Base-by-base conservation (phyloP, 768 basidiomycete genomes). In the Kwoniella dendrophila region DNA sequence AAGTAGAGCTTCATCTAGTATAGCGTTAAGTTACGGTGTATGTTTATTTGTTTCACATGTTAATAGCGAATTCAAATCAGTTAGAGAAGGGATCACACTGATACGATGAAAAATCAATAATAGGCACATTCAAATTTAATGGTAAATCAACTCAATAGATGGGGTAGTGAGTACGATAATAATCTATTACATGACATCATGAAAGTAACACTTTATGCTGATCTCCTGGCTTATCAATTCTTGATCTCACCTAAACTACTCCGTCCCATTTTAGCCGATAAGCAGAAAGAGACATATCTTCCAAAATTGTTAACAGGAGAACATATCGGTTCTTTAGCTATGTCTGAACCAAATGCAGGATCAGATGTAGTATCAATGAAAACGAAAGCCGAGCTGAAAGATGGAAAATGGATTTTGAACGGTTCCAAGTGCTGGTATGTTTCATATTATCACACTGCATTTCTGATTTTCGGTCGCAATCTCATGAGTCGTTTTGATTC, bases 281-380 rank as follows among this genome's bases (percentile, higher is more conserved):
- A 82, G 29, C 94, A 97, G 81, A 92, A 92, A 78, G 79, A 81
- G 56, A 90, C 89, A 78, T 95, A 92, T 78, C 84, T 97, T 4
- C 86, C 88, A 3, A 87, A 88, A 71, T 83, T 96, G 45, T 81
- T 95, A 36, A 83, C 85, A 29, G 94, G 94, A 10, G 71, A 78
- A 22, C 85, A 82, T 38, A 85, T 97, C 30, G 94, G 94, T 38
- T 87, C 89, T 69, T 82, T 97, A 63, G 94, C 94, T 1, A 97
- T 97, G 94, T 91, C 89, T 70, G 94, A 97, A 81, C 84, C 88
- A 1, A 91, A 89, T 16, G 87, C 88, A 69, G 94, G 94, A 59
- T 92, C 90, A 72, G 93, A 97, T 79, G 93, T 97, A n/a, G 87
- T 96, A 20, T 90, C 90, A 73, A 97, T 97, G 94, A 83, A 83